Conservation (phyloP, 495 filamentous ascomycete genomes). For the Hypoxylon lienhwacheense region DNA sequence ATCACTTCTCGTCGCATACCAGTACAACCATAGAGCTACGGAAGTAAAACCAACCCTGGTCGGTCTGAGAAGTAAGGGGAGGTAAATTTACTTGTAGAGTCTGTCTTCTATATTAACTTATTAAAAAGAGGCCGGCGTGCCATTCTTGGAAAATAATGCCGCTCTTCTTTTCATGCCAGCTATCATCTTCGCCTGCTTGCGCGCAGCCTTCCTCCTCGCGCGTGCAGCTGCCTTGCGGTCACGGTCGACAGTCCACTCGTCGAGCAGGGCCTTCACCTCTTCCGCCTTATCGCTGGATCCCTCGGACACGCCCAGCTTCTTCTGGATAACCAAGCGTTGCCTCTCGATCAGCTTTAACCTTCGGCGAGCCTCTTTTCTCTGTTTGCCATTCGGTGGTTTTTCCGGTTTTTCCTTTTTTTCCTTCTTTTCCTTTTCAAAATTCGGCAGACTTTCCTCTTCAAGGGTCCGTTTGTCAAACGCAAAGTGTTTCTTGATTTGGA, state of each 20-base stretch:
- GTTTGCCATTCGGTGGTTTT: background rate
- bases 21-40: too few species aligned
- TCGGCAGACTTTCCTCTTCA: background rate
- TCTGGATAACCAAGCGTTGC: slow-evolving; percentile 26
- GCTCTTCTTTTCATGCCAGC: slow-evolving; percentile 1
- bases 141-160: background rate
- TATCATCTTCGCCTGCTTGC: slow-evolving; percentile 18
- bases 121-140: too few species aligned
- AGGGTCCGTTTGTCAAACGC: too few species aligned
- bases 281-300: slow-evolving; percentile 17
- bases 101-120: too few species aligned
- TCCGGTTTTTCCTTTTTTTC: background rate
- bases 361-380: slow-evolving; percentile 20
- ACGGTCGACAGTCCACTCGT: slow-evolving; percentile 15
- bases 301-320: slow-evolving; percentile 16
- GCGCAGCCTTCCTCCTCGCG: slow-evolving; percentile 17
- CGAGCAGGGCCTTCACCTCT: slow-evolving; percentile 23
- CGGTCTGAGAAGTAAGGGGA: too few species aligned
- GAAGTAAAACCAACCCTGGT: too few species aligned
- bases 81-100: too few species aligned
- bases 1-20: background rate
- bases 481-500: too few species aligned
- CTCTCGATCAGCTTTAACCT: slow-evolving; percentile 33
- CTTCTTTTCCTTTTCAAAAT: background rate
- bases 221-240: slow-evolving; percentile 8